Evolutionary conservation across 2,329 filamentous ascomycete genomes (phyloP).

Genomic region (Colletotrichum shisoi): DNA sequence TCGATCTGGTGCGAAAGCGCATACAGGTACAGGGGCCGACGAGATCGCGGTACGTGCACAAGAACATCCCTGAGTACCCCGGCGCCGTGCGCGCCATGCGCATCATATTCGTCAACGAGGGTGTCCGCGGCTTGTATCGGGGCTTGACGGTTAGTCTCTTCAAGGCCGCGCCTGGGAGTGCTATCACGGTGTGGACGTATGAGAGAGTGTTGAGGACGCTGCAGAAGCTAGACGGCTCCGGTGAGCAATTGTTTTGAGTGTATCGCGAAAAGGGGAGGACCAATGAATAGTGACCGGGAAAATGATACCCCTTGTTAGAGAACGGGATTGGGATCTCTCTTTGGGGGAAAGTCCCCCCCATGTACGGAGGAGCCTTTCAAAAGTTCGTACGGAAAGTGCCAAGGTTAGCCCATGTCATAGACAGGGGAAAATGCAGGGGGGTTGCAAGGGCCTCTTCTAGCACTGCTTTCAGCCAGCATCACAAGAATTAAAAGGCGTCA

Average conservation of each 20-base stretch:
- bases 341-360: neutral
- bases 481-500: no score
- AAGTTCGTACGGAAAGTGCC: no score
- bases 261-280: neutral
- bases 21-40: conserved; percentile 96
- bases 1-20: conserved; percentile 91
- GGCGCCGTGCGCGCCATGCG: conserved; percentile 71
- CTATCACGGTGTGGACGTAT: conserved; percentile 95
- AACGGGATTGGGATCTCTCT: conserved; percentile 1
- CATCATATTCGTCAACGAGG: conserved; percentile 75
- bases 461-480: no score
- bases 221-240: conserved; percentile 49
- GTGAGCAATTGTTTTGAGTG: conserved; percentile 19
- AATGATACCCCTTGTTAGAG: conserved; percentile 24
- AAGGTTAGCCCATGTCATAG: no score
- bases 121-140: conserved; percentile 81
- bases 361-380: no score
- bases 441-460: no score
- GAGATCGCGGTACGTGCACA: conserved; percentile 77
- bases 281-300: conserved; percentile 39
- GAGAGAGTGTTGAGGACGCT: conserved; percentile 75
- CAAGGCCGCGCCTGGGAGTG: conserved; percentile 92
- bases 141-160: conserved; percentile 87
- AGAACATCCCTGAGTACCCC: conserved; percentile 85
- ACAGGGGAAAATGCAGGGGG: no score